Evolutionary conservation across 805 yeast species (phyloP), one percentile per base, ranked within the genome.

Genomic region (Tetrapisispora fleetii): DNA sequence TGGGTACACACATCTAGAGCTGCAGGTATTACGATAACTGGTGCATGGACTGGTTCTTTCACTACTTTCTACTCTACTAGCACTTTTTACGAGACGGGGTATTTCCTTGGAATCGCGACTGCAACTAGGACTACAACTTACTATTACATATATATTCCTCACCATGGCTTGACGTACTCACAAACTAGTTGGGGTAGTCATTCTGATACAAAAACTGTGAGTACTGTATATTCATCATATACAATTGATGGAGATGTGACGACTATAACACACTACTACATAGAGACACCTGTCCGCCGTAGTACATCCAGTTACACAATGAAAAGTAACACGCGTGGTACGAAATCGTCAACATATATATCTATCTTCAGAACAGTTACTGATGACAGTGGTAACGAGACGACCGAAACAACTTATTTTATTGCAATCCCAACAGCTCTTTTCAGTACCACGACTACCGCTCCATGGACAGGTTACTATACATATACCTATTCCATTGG

Each of bases 181-280:
- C 28, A 24, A 24, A 40, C 21, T 27, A 33, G 10, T 13, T 27
- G 17, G 11, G 16, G 35, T 4, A 21, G 35, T 24, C 7, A 10
- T 6, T 24, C 43, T 14, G 8, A 18, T 9, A 40, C 43, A 24
- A 24, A 6, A 24, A 24, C 28, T 24, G 28, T 24, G 28, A 24
- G 28, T 24, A 24, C 28, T 24, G 8, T 6, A 8, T 24, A 24
- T 24, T 6, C 28, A 24, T 24, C 28, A 24, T 24, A 24, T 24
- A 24, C 28, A 24, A 24, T 24, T 24, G 28, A 24, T 24, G 28
- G 28, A 6, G 28, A 24, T 24, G 37, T 37, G 2, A 52, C 52
- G 14, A 50, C 50, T 22, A 39, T 47, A 40, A 54, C 57, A 0
- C 36, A 48, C 17, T 53, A 47, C 32, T 43, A 44, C 22, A 40